Base-by-base conservation (phyloP, 1,284 basidiomycete genomes). In the Melampsora americana region DNA sequence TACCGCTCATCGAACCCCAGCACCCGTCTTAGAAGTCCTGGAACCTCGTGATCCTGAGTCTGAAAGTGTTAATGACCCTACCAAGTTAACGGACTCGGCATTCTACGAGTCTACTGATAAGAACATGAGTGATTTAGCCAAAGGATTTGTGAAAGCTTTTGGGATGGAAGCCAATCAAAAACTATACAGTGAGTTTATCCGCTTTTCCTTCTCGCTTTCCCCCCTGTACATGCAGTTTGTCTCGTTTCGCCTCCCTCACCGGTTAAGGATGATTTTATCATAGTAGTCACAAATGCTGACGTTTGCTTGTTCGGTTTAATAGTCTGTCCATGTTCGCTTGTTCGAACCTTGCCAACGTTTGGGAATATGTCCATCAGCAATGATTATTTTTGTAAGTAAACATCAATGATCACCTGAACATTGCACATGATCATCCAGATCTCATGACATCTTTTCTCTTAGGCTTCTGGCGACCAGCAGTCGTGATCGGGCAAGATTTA, bases 331-430 rank as follows among this genome's bases (percentile, higher is more conserved):
- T 81, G 70, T 78, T 78, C 23, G 68, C 79, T 82, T 18, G 78
- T 81, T n/a, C 78, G 79, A 11, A 79, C 79, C 1, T 44, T 81
- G 0, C 80, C 80, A 30, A 77, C 78, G 26, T 78, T 77, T 39
- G 81, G 81, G 61, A 79, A 79, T 32, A 66, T 82, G 30, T 80
- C 79, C 26, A 78, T 82, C 53, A 79, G 79, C 5, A 78, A 80
- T 35, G 77, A 80, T 42, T 79, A 80, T 35, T 66, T 82, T 48
- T 79, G 79, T 79, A 81, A 79, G 76, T 81, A 78, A 77, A 77
- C 77, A 48, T 60, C 12, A 1, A 30, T 12, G 20, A 20, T 35
- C 48, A 32, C 7, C 39, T 30, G 23, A 28, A 28, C 42, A 18
- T 32, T 42, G 30, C 30, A 4, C n/a, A 23, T 6, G 5, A 61